Evolutionary conservation across 225 moss, liverwort and hornwort species (phyloP).

Genomic region (Bryum argenteum): DNA sequence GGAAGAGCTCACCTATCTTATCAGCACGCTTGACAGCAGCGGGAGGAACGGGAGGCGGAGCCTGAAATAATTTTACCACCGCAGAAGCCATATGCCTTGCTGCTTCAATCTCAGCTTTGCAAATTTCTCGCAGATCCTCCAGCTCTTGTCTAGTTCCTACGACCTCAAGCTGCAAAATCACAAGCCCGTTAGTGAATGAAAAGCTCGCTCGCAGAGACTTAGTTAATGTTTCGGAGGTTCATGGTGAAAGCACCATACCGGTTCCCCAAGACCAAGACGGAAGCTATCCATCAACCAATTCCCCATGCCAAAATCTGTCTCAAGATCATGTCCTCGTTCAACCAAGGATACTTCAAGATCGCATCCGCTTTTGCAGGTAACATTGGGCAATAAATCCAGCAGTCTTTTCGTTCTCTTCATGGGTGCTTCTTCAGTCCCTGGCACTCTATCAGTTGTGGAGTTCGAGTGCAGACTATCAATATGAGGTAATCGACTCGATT

Average conservation of each 20-base stretch:
- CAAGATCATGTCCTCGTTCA: constrained; percentile 55
- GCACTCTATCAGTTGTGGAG: constrained; percentile 18
- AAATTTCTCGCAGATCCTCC: constrained; percentile 73
- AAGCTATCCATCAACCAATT: constrained; percentile 86
- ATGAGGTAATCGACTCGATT: constrained; percentile 18
- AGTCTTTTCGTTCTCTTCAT: constrained; percentile 37
- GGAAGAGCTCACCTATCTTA: constrained; percentile 58
- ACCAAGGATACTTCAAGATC: constrained; percentile 77
- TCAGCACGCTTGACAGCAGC: constrained; percentile 61
- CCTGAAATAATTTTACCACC: constrained; percentile 64
- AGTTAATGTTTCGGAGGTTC: neutral
- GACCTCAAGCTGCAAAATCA: constrained; percentile 67
- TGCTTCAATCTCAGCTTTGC: constrained; percentile 77
- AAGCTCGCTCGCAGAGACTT: neutral
- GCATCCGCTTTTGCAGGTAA: constrained; percentile 75
- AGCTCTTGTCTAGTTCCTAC: constrained; percentile 81
- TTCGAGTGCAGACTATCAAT: constrained; percentile 19
- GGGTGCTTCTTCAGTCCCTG: constrained; percentile 23
- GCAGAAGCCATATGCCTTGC: constrained; percentile 77
- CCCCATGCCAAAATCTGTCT: constrained; percentile 59
- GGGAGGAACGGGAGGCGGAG: constrained; percentile 57
- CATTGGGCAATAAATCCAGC: constrained; percentile 38
- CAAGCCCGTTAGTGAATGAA: neutral
- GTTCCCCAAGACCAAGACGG: constrained; percentile 74
- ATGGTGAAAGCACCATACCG: constrained; percentile 49